A percentile compares a stretch with the other conserved stretches of the same genome.
These are phyloP conservation scores for Podaxis sp. DNA, from an alignment of 768 basidiomycete species.

Conservation along the genomic window DNA sequence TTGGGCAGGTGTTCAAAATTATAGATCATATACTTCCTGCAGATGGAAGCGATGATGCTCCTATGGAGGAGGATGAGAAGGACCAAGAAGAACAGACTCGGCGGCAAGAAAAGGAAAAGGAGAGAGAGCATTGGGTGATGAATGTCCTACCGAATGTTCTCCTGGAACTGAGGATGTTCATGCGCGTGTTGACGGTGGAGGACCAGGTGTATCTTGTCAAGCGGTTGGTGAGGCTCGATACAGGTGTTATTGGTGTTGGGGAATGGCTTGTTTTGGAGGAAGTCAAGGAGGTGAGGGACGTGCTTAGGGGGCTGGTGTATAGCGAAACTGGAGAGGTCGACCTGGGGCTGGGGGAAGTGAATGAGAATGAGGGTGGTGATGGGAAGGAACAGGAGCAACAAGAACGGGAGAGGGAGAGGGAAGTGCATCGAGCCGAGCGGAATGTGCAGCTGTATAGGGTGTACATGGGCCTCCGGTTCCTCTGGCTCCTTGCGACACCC, in stretches of 20 bases:
- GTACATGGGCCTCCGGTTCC: conserved; percentile 45
- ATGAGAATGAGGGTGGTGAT: conserved; percentile 19
- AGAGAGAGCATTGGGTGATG: conserved; percentile 46
- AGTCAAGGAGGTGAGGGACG: conserved; percentile 45
- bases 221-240: conserved; percentile 56
- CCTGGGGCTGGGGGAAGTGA: neutral
- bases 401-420: neutral
- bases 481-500: conserved; percentile 41
- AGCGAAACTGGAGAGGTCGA: neutral
- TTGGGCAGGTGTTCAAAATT: conserved; percentile 54
- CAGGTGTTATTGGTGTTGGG: conserved; percentile 52
- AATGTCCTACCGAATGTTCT: conserved; percentile 57
- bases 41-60: neutral
- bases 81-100: neutral
- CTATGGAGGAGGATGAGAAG: conserved; percentile 25
- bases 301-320: conserved; percentile 33
- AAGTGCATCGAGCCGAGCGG: neutral
- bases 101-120: conserved; percentile 5
- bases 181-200: conserved; percentile 54
- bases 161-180: conserved; percentile 52
- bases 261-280: conserved; percentile 74
- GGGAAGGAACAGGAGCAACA: neutral
- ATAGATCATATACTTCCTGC: conserved; percentile 56
- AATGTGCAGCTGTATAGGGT: conserved; percentile 47
- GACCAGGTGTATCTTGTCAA: conserved; percentile 51